Evolutionary conservation across 2,329 filamentous ascomycete genomes (phyloP), one percentile per base, ranked within the genome.

Genomic region (Fusarium solani-melongenae): DNA sequence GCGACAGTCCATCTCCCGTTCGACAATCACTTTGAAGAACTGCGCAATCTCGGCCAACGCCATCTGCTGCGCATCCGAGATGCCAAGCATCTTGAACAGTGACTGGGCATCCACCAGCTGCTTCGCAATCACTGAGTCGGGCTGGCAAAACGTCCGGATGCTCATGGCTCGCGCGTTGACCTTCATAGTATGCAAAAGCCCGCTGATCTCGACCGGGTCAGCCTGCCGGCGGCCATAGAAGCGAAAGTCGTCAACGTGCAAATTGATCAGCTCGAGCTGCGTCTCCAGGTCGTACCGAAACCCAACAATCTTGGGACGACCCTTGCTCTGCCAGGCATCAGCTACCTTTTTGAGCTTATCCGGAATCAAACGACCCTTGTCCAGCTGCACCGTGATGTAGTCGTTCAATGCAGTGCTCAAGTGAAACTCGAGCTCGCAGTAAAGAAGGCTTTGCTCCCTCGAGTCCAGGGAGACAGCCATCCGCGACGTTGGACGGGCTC

Each of bases 201-300:
- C 87, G 9, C 79, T 75, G 44, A 90, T 84, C 66, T 86, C 84
- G 3, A 82, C 75, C 0, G 81, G 78, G 56, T 85, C 82, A 29
- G 82, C 81, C 63, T 87, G 84, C 11, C 83, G 80, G 3, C 83
- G 83, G 34, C 88, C 87, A 74, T 88, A 86, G 79, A 91, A 91
- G 36, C 84, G 84, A 75, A 91, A 91, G 24, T 87, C 84, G 11
- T 85, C 78, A 31, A 85, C 77, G 71, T 91, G 89, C 10, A 87
- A 77, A 17, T 79, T 76, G 24, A 90, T 78, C 12, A 91, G 84
- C 12, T 89, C 87, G n/a, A 91, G 76, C 79, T 91, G 89, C 1
- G 88, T 90, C 80, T 90, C 88, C 3, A 90, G 78, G 68, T 91
- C 88, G 77, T 89, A 91, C 20, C 88, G 87, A 78, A 90, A 91